Evolutionary conservation across 1,284 basidiomycete genomes (phyloP).

Genomic region (Thecaphora thlaspeos): DNA sequence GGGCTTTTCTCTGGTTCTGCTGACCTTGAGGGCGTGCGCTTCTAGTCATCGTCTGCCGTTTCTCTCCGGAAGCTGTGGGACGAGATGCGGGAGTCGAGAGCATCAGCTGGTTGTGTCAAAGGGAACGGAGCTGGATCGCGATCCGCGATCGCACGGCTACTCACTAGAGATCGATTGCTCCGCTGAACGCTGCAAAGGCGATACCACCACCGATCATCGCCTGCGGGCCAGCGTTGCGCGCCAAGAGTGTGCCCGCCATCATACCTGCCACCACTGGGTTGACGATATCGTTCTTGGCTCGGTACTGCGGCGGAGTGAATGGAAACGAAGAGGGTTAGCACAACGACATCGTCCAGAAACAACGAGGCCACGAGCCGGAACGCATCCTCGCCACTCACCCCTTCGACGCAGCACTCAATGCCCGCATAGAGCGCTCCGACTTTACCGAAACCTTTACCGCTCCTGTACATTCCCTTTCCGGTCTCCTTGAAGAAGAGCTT

Average conservation of each 20-base stretch:
- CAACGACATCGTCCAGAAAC: neutral
- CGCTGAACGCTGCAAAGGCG: conserved; percentile 55
- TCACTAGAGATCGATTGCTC: conserved; percentile 54
- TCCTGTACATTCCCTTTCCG: conserved; percentile 86
- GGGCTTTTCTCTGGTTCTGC: neutral
- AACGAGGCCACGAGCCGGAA: too few relatives aligned
- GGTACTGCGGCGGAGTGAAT: conserved; percentile 28
- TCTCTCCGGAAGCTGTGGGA: conserved; percentile 39
- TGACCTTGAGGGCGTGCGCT: neutral
- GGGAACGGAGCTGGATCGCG: too few relatives aligned
- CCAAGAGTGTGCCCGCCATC: conserved; percentile 50
- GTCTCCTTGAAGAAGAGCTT: conserved; percentile 88
- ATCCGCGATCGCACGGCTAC: conserved; percentile 1
- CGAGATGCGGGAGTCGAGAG: neutral
- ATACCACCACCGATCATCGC: conserved; percentile 51
- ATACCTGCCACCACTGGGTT: conserved; percentile 52
- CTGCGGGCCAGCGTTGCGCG: conserved; percentile 49
- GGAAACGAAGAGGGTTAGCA: neutral
- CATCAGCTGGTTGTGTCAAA: conserved; percentile 1
- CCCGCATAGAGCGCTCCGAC: conserved; percentile 91
- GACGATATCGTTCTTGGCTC: conserved; percentile 54
- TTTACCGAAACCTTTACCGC: conserved; percentile 89
- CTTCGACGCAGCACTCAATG: conserved; percentile 92
- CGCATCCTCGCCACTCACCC: conserved; percentile 65
- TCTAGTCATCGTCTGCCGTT: conserved; percentile 37